Conservation (phyloP, 2,329 filamentous ascomycete genomes). For the Calonectria honghensis region DNA sequence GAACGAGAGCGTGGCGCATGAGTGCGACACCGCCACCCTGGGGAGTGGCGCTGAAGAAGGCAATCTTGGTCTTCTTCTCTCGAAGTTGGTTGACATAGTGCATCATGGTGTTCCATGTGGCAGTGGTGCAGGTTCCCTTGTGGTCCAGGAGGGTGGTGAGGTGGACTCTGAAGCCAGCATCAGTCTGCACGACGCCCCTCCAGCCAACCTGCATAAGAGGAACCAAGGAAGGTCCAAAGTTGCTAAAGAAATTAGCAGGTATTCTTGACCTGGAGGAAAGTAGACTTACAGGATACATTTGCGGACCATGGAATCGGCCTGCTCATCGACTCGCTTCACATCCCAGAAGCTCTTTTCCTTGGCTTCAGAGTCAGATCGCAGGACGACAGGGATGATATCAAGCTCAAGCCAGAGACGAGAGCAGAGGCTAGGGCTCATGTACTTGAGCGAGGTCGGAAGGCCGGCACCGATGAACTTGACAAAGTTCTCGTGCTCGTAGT, state of each 20-base stretch:
- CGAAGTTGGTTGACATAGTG: slow-evolving; percentile 79
- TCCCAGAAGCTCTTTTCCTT: slow-evolving; percentile 69
- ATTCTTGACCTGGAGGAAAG: background rate
- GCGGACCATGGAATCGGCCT: slow-evolving; percentile 87
- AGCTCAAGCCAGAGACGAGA: slow-evolving; percentile 84
- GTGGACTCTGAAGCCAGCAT: slow-evolving; percentile 78
- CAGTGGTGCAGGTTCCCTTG: slow-evolving; percentile 73
- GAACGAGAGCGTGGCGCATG: slow-evolving; percentile 86
- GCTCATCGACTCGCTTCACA: slow-evolving; percentile 81
- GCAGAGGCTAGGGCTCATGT: slow-evolving; percentile 78
- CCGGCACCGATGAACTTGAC: slow-evolving; percentile 86
- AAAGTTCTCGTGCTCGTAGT: slow-evolving; percentile 79
- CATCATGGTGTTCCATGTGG: slow-evolving; percentile 80
- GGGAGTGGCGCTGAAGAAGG: slow-evolving; percentile 87
- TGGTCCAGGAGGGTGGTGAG: slow-evolving; percentile 76
- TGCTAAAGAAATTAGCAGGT: slow-evolving; percentile 63
- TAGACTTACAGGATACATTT: slow-evolving; percentile 83
- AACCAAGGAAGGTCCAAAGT: slow-evolving; percentile 83
- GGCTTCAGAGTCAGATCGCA: slow-evolving; percentile 69
- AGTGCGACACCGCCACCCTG: slow-evolving; percentile 89
- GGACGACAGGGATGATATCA: slow-evolving; percentile 83
- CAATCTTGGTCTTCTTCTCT: slow-evolving; percentile 78
- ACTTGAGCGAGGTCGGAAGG: slow-evolving; percentile 76
- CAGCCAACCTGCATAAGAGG: slow-evolving; percentile 82
- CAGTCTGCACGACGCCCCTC: slow-evolving; percentile 81